phyloP scores from a whole-genome alignment of 768 basidiomycete species.

The Stropharia rugosoannulata region DNA sequence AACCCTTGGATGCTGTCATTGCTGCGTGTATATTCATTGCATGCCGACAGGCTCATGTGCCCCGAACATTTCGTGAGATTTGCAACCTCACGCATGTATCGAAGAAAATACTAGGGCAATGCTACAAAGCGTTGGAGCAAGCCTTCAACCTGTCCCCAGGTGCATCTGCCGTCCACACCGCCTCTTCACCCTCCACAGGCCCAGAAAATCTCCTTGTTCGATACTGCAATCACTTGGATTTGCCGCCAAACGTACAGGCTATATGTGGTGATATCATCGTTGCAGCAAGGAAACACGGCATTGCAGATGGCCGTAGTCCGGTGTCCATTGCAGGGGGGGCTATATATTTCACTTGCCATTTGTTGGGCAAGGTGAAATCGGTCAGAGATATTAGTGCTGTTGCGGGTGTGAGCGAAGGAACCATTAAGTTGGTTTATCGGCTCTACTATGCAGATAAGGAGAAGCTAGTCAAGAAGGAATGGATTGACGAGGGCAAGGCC shows the following conservation, averaged over 20 bases:
- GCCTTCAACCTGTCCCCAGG: conserved; percentile 89
- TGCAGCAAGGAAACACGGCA: conserved; percentile 76
- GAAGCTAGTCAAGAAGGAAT: conserved; percentile 81
- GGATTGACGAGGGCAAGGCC: conserved; percentile 80
- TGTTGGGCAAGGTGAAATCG: conserved; percentile 74
- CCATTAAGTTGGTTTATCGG: conserved; percentile 88
- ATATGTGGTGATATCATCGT: conserved; percentile 84
- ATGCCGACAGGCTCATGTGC: conserved; percentile 93
- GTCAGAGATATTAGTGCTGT: conserved; percentile 87
- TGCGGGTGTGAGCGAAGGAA: conserved; percentile 93
- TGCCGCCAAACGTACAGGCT: conserved; percentile 79
- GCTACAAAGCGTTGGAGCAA: conserved; percentile 85
- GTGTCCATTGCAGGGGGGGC: conserved; percentile 99
- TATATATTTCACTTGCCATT: conserved; percentile 87
- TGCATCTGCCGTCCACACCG: conserved; percentile 52
- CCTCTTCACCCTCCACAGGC: conserved; percentile 54
- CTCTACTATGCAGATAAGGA: conserved; percentile 73
- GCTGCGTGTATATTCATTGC: conserved; percentile 99
- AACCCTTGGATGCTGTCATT: conserved; percentile 89
- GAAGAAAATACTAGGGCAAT: conserved; percentile 94
- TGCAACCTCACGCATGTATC: conserved; percentile 91
- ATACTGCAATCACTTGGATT: conserved; percentile 90
- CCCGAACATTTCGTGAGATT: conserved; percentile 94
- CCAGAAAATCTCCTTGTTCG: conserved; percentile 89
- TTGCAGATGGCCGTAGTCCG: conserved; percentile 92